These are phyloP conservation scores for Phytophthora europaea DNA, from an alignment of 352 stramenopile genomes.

Conservation along the genomic window DNA sequence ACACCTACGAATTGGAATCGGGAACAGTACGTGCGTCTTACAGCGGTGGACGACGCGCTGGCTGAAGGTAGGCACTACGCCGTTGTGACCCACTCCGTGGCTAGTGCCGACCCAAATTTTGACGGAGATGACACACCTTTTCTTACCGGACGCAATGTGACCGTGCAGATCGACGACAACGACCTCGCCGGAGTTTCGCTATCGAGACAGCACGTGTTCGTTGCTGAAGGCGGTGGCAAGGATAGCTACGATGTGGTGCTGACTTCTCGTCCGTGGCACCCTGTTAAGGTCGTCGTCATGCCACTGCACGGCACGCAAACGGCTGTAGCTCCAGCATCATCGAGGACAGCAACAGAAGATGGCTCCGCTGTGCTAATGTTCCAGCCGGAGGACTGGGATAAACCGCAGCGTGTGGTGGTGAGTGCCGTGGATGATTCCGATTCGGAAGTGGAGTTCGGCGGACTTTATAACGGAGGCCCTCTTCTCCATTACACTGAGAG, in stretches of 20 bases:
- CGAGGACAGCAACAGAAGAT: background rate
- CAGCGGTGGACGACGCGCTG: constrained; percentile 63
- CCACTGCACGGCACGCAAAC: constrained; percentile 62
- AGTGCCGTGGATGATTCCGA: constrained; percentile 63
- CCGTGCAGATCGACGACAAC: constrained; percentile 79
- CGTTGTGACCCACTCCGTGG: constrained; percentile 52
- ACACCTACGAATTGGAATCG: constrained; percentile 72
- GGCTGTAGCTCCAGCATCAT: constrained; percentile 15
- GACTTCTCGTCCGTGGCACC: constrained; percentile 65
- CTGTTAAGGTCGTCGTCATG: constrained; percentile 56
- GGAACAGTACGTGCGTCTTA: constrained; percentile 67
- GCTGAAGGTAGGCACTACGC: constrained; percentile 76
- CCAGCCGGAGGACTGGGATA: constrained; percentile 57
- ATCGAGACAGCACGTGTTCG: constrained; percentile 67
- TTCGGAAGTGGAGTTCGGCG: constrained; percentile 71
- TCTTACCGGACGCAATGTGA: constrained; percentile 64
- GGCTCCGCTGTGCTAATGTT: constrained; percentile 46
- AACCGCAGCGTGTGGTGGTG: constrained; percentile 53
- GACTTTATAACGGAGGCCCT: constrained; percentile 64
- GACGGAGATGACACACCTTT: constrained; percentile 65
- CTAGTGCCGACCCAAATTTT: constrained; percentile 68
- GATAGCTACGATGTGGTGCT: constrained; percentile 73
- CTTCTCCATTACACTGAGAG: constrained; percentile 70
- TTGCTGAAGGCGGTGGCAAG: constrained; percentile 61
- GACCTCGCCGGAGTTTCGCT: constrained; percentile 62